These are phyloP conservation scores for Fistulinella cinereoalba DNA, from an alignment of 1,284 basidiomycete genomes.

Conservation along the genomic window DNA sequence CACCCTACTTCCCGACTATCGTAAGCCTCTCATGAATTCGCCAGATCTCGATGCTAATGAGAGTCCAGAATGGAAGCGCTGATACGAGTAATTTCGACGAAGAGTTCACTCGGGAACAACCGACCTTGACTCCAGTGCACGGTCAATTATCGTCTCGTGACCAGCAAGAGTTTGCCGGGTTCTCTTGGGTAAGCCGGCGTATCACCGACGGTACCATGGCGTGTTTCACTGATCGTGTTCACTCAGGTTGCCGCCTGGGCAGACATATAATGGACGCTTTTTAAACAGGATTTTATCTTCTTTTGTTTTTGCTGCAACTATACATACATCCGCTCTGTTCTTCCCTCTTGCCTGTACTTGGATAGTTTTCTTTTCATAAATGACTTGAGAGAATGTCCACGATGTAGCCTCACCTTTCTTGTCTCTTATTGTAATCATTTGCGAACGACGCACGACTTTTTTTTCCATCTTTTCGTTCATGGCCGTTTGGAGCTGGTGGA, in stretches of 20 bases:
- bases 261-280: slow-evolving; percentile 47
- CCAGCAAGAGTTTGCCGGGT: slow-evolving; percentile 94
- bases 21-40: slow-evolving; percentile 47
- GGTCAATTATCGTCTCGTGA: slow-evolving; percentile 90
- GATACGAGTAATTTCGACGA: slow-evolving; percentile 92
- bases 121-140: slow-evolving; percentile 96
- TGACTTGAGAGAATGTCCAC: slow-evolving; percentile 30
- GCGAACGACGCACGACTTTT: slow-evolving; percentile 10
- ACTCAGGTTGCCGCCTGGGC: slow-evolving; percentile 69
- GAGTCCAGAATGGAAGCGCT: slow-evolving; percentile 66
- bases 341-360: slow-evolving; percentile 43
- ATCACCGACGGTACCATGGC: not conserved
- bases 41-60: slow-evolving; percentile 4
- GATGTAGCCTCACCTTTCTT: slow-evolving; percentile 24
- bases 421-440: slow-evolving; percentile 13
- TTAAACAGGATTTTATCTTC: slow-evolving; percentile 33
- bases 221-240: not conserved
- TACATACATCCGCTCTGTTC: slow-evolving; percentile 34
- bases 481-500: slow-evolving; percentile 28
- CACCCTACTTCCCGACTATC: slow-evolving; percentile 96
- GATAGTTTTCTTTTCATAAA: slow-evolving; percentile 48
- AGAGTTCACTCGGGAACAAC: slow-evolving; percentile 96
- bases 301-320: slow-evolving; percentile 36
- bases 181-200: slow-evolving; percentile 77
- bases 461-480: too few species aligned